phyloP scores from a whole-genome alignment of 1,139 yeast species.

The Schwanniomyces etchellsii region DNA sequence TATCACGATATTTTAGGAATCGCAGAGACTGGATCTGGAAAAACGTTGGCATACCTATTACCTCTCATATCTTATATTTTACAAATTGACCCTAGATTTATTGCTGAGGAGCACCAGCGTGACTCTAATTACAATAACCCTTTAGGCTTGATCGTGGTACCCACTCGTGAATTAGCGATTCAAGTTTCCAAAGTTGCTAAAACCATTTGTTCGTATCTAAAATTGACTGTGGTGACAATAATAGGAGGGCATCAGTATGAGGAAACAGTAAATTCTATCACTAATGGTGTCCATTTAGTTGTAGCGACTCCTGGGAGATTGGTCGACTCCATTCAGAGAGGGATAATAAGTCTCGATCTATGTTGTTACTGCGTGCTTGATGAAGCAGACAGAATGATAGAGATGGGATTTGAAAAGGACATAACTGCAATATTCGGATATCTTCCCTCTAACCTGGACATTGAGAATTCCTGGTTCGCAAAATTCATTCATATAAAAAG shows the following conservation, averaged over 20 bases:
- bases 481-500: constrained; percentile 23
- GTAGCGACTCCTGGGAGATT: constrained; percentile 95
- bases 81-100: constrained; percentile 29
- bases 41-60: constrained; percentile 76
- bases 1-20: constrained; percentile 73
- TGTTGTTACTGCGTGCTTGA: constrained; percentile 75
- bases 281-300: constrained; percentile 69
- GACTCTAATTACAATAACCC: constrained; percentile 28
- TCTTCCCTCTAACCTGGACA: constrained; percentile 30
- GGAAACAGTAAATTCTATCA: constrained; percentile 57
- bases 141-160: constrained; percentile 71
- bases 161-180: constrained; percentile 89
- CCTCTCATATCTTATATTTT: constrained; percentile 64
- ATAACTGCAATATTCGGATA: constrained; percentile 51
- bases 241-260: constrained; percentile 91
- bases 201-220: constrained; percentile 38
- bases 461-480: constrained; percentile 16
- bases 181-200: constrained; percentile 70
- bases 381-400: constrained; percentile 95
- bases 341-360: constrained; percentile 52
- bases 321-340: constrained; percentile 71
- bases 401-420: constrained; percentile 87
- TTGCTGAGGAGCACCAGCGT: constrained; percentile 27
- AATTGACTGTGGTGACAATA: constrained; percentile 55
- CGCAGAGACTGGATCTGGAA: constrained; percentile 98